Conservation (phyloP, 331 rosid species). For the Quercus phellos region DNA sequence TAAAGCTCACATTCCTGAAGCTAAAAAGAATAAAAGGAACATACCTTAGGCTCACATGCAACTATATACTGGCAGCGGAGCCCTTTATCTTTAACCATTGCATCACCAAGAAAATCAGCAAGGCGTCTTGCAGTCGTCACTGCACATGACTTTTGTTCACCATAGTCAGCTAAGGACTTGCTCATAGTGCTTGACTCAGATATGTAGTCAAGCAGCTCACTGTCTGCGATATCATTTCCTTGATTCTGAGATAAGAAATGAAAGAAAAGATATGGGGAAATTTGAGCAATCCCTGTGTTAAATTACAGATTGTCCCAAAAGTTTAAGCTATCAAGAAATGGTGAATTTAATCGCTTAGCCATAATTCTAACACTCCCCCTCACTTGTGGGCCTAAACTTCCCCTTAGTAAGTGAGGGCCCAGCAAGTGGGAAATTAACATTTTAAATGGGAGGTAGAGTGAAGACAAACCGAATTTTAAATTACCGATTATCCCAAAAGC, state of each 20-base stretch:
- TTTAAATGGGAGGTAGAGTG: no score
- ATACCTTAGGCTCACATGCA: slow-evolving; percentile 96
- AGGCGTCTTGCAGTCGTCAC: slow-evolving; percentile 97
- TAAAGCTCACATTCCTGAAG: slow-evolving; percentile 1
- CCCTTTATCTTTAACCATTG: slow-evolving; percentile 98
- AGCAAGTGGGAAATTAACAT: no score
- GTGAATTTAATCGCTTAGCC: no score
- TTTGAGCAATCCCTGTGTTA: neutral
- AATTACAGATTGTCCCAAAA: no score
- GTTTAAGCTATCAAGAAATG: no score
- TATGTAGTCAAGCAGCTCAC: slow-evolving; percentile 94
- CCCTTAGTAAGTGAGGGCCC: no score
- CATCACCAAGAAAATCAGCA: slow-evolving; percentile 89
- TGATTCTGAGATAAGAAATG: slow-evolving; percentile 57
- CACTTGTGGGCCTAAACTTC: no score
- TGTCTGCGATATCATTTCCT: slow-evolving; percentile 84
- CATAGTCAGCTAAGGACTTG: slow-evolving; percentile 95
- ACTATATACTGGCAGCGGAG: slow-evolving; percentile 90
- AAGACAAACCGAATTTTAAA: no score
- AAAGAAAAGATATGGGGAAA: slow-evolving; percentile 14
- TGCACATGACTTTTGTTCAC: slow-evolving; percentile 88
- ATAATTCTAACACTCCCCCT: no score
- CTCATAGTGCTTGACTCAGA: slow-evolving; percentile 99
- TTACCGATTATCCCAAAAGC: no score
- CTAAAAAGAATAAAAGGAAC: neutral